phyloP scores from a whole-genome alignment of 768 basidiomycete species.

The Boletus speciosus region DNA sequence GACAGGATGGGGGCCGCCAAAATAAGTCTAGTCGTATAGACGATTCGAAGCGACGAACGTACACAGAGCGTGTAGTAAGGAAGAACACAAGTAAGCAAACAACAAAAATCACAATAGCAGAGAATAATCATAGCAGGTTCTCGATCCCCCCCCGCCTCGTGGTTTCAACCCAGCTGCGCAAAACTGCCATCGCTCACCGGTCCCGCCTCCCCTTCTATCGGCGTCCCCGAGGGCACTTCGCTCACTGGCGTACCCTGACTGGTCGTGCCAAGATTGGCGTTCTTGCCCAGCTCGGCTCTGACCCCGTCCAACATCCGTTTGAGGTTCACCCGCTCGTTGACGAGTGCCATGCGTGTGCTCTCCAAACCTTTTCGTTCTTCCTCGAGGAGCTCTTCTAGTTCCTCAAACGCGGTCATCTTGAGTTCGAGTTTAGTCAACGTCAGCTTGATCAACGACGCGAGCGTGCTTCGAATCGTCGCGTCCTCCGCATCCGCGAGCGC shows the following conservation, averaged over 20 bases:
- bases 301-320: slow-evolving; percentile 72
- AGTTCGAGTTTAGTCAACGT: slow-evolving; percentile 86
- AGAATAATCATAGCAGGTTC: slow-evolving; percentile 24
- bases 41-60: not conserved
- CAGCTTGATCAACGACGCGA: slow-evolving; percentile 82
- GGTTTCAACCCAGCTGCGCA: slow-evolving; percentile 43
- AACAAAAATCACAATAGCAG: slow-evolving; percentile 22
- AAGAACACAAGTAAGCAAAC: slow-evolving; percentile 8
- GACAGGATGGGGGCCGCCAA: not conserved
- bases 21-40: slow-evolving; percentile 5
- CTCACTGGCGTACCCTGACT: slow-evolving; percentile 57
- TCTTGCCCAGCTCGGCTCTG: slow-evolving; percentile 58
- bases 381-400: slow-evolving; percentile 88
- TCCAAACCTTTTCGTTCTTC: slow-evolving; percentile 86
- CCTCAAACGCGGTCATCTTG: slow-evolving; percentile 94
- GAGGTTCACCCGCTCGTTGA: slow-evolving; percentile 71
- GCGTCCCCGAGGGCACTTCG: slow-evolving; percentile 46
- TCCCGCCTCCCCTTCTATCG: slow-evolving; percentile 50
- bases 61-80: slow-evolving; percentile 5
- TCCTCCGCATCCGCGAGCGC: slow-evolving; percentile 83
- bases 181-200: slow-evolving; percentile 55
- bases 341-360: slow-evolving; percentile 71
- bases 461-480: slow-evolving; percentile 67
- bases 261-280: slow-evolving; percentile 48
- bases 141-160: not conserved